phyloP scores from a whole-genome alignment of 805 yeast genomes.

The Starmerella scarabaei region DNA sequence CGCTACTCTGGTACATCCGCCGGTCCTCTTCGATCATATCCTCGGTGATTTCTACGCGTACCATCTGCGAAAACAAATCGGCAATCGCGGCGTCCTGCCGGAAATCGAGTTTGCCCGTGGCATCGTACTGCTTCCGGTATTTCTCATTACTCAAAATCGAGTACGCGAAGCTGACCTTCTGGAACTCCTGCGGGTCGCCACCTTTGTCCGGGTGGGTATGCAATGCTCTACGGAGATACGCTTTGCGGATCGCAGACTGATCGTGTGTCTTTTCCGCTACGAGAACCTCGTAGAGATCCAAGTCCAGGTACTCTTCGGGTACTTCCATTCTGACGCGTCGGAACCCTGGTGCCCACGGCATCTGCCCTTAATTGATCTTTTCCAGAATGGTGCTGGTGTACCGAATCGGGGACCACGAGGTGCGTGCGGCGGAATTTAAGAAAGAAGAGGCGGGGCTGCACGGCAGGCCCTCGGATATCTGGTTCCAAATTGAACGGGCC shows the following conservation, averaged over 20 bases:
- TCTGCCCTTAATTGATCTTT: too few relatives aligned
- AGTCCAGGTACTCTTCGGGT: constrained; percentile 20
- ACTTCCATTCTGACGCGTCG: constrained; percentile 16
- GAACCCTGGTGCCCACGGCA: background rate
- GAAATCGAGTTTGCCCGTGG: constrained; percentile 49
- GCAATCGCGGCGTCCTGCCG: constrained; percentile 27
- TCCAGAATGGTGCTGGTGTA: constrained; percentile 20
- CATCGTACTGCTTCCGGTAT: constrained; percentile 47
- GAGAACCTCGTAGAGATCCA: constrained; percentile 26
- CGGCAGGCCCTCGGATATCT: constrained; percentile 52
- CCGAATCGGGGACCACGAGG: background rate
- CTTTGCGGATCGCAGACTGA: constrained; percentile 47
- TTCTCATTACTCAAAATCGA: constrained; percentile 47
- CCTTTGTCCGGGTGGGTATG: constrained; percentile 62
- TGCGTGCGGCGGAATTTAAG: background rate
- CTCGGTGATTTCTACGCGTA: constrained; percentile 28
- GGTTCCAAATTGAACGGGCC: constrained; percentile 63
- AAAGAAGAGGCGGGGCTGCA: constrained; percentile 39
- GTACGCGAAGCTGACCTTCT: constrained; percentile 63
- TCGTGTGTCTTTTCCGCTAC: constrained; percentile 10
- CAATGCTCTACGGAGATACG: constrained; percentile 53
- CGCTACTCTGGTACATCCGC: constrained; percentile 40
- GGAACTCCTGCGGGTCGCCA: constrained; percentile 38
- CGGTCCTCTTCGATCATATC: constrained; percentile 55
- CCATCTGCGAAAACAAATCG: constrained; percentile 29